Evolutionary conservation across 2,329 filamentous ascomycete species (phyloP), one percentile per base, ranked within the genome.

Genomic region (Cercospora janseana): DNA sequence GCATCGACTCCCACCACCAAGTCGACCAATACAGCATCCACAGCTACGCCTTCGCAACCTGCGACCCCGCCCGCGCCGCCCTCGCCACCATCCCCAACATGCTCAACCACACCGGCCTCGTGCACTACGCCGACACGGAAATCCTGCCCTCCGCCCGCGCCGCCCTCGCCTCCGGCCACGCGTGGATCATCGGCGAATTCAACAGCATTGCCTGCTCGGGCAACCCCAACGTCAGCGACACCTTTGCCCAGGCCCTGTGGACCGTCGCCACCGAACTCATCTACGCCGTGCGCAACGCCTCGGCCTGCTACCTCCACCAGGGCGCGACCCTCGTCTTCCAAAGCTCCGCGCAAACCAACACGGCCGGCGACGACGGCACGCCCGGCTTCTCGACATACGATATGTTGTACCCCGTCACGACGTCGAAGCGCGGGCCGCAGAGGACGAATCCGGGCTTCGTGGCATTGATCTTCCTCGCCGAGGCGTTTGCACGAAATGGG

Each of bases 151-250:
- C 62, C 0, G 62, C 61, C 1, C 46, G 59, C 29, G 62, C 63
- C 2, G 61, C 63, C 4, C 53, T 64, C 7, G 61, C 60, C 21
- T 51, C 55, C 6, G 62, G 60, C 15, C 58, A 43, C n/a, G 48
- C 52, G 1, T 65, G 63, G 63, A 57, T 65, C 38, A 65, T 72
- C 12, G 70, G 69, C 28, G 70, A 73, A 51, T 70, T 69, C 59
- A 73, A 72, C 61, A 68, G 65, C 4, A 69, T 73, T 40, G 66
- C 69, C 4, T 73, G 70, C 52, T 64, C 62, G n/a, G 70, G 70
- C 6, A 64, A 63, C 20, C 67, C 68, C 1, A 64, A 65, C 48
- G 69, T 73, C n/a, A 67, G 66, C 2, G 70, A 73, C 51, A 71
- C 69, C 0, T 72, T 72, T 46, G 69, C 68, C 1, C 66, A 71